Conservation (phyloP, 352 stramenopile genomes). For the Pythium scleroteichum region DNA sequence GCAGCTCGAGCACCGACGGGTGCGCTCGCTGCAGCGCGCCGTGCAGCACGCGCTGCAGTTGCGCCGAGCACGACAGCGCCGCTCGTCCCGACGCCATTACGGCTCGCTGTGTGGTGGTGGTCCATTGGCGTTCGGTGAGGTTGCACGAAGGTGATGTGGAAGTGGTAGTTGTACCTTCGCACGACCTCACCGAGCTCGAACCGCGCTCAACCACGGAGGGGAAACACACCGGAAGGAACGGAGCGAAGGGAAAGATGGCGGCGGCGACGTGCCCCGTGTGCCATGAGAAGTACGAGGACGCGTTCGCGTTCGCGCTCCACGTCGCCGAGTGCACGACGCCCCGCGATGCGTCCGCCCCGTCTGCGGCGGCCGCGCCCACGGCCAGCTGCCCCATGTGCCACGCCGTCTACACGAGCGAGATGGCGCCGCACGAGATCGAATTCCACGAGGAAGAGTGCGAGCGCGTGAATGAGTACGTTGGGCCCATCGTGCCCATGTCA, state of each 20-base stretch:
- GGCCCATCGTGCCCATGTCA: constrained; percentile 13
- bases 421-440: constrained; percentile 53
- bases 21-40: constrained; percentile 38
- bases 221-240: constrained; percentile 3
- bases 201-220: not conserved
- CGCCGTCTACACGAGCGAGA: constrained; percentile 54
- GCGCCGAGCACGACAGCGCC: constrained; percentile 48
- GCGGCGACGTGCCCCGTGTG: constrained; percentile 53
- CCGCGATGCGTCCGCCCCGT: not conserved
- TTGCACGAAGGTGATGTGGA: constrained; percentile 28
- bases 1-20: constrained; percentile 30
- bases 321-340: constrained; percentile 45
- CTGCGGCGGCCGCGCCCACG: constrained; percentile 1
- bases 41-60: constrained; percentile 51
- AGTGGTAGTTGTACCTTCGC: constrained; percentile 9
- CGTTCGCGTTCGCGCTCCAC: constrained; percentile 52
- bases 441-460: constrained; percentile 84
- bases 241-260: constrained; percentile 13
- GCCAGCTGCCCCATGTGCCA: constrained; percentile 59
- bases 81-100: constrained; percentile 16
- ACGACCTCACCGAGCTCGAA: not conserved
- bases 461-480: constrained; percentile 46
- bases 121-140: not conserved
- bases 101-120: not conserved
- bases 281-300: constrained; percentile 35